Base-by-base conservation (phyloP, 768 basidiomycete species). In the Suillus sp. region DNA sequence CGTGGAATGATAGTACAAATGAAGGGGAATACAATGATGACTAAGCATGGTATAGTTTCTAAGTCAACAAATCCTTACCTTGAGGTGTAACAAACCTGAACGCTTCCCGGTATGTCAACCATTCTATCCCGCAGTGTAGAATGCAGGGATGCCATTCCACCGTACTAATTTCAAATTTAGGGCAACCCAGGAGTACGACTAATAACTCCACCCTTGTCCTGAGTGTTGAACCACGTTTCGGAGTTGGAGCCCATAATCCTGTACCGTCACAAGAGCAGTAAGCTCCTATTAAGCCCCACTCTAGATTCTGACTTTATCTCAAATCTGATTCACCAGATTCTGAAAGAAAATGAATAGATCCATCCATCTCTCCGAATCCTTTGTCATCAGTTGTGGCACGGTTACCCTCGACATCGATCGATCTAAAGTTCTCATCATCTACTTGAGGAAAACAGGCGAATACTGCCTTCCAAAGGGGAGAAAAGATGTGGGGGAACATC, bases 401-500 rank as follows among this genome's bases (percentile, higher is more conserved):
- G n/a, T 45, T n/a, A 45, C 43, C 43, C 20, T 45, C 43, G 43
- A 45, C n/a, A 45, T 45, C 43, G 43, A 45, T 45, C 43, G 11
- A 45, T 45, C n/a, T 45, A 45, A 45, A 45, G 43, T n/a, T n/a
- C 43, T 45, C 43, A n/a, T 45, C n/a, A 45, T 45, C 43, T 45
- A 45, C 43, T 57, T 30, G 35, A 45, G 43, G 37, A 60, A 14
- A 18, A 59, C 34, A 55, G 53, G 59, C 13, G 43, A 67, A 13
- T 78, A 73, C 67, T 67, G 86, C 6, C 80, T 88, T 14, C 84
- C 88, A 38, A 89, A 88, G 65, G 88, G 87, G 6, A 79, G 86
- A 37, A 88, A 88, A 68, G 85, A 88, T 69, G 70, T 77, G 25
- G 81, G 81, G 1, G 88, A 89, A 72, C 73, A 76, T 6, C 74